phyloP scores from a whole-genome alignment of 1,139 yeast species.

The Zygoascus hellenicus region DNA sequence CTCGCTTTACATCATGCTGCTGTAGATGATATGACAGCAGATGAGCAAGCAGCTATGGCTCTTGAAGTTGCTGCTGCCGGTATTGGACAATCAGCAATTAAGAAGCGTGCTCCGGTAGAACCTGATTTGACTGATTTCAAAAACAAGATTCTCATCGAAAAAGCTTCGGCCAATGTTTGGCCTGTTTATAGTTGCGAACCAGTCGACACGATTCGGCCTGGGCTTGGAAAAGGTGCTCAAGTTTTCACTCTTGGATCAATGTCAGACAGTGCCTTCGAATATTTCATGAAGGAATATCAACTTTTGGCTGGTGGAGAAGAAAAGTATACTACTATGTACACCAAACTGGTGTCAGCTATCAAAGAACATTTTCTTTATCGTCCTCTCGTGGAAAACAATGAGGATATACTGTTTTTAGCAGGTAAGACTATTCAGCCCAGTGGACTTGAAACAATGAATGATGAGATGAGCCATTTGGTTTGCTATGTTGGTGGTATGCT shows the following conservation, averaged over 20 bases:
- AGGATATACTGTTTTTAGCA: slow-evolving; percentile 45
- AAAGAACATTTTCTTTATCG: slow-evolving; percentile 38
- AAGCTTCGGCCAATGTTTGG: slow-evolving; percentile 2
- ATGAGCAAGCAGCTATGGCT: slow-evolving; percentile 2
- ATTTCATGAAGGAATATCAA: slow-evolving; percentile 54
- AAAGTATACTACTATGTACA: slow-evolving; percentile 34
- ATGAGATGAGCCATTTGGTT: slow-evolving; percentile 49
- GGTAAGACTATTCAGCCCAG: slow-evolving; percentile 40
- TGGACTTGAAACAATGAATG: slow-evolving; percentile 17
- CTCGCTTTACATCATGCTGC: too few species aligned
- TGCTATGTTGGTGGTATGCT: slow-evolving; percentile 74
- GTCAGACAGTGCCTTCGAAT: slow-evolving; percentile 66
- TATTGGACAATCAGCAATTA: too few species aligned
- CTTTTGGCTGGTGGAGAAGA: slow-evolving; percentile 44
- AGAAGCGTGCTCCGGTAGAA: too few species aligned
- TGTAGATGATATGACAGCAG: background rate
- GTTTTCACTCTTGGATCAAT: slow-evolving; percentile 49
- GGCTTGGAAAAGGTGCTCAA: slow-evolving; percentile 3
- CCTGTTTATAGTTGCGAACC: background rate
- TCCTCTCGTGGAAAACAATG: slow-evolving; percentile 39
- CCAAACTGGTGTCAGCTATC: slow-evolving; percentile 37
- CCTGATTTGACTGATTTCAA: slow-evolving; percentile 11
- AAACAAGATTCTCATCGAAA: slow-evolving; percentile 4
- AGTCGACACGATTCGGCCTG: slow-evolving; percentile 1
- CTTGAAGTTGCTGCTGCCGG: slow-evolving; percentile 18